phyloP scores from a whole-genome alignment of 768 basidiomycete species.

The Tephrocybe sp. region DNA sequence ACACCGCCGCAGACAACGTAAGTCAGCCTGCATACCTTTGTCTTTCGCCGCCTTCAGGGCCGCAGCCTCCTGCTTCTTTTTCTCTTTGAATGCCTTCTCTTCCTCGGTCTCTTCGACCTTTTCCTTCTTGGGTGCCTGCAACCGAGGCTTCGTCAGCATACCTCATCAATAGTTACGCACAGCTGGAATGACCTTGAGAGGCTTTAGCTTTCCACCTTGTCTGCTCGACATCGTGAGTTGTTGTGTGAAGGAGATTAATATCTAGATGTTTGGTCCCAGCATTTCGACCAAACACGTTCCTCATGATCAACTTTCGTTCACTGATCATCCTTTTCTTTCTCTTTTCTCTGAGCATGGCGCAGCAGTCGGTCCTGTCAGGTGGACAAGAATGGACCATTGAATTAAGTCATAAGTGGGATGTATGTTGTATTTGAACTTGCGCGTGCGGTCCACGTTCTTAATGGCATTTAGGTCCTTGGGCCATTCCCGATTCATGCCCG shows the following conservation, averaged over 20 bases:
- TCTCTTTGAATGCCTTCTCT: constrained; percentile 71
- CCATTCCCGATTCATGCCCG: constrained; percentile 84
- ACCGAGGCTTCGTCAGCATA: constrained; percentile 8
- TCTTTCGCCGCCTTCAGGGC: constrained; percentile 73
- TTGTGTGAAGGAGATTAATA: constrained; percentile 6
- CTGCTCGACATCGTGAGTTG: constrained; percentile 53
- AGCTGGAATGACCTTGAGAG: constrained; percentile 62
- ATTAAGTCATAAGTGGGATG: constrained; percentile 36
- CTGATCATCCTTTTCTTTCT: background rate
- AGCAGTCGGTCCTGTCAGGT: constrained; percentile 5
- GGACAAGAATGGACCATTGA: constrained; percentile 18
- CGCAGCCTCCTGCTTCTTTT: constrained; percentile 72
- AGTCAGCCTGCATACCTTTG: constrained; percentile 49
- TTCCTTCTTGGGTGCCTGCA: constrained; percentile 81
- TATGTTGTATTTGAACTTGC: constrained; percentile 20
- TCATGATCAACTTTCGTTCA: background rate
- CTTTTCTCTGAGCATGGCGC: constrained; percentile 3
- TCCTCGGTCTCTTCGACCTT: constrained; percentile 73
- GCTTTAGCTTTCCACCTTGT: constrained; percentile 87
- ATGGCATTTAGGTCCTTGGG: constrained; percentile 58
- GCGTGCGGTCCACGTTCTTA: background rate
- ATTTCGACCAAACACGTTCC: constrained; percentile 8
- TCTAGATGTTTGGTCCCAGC: constrained; percentile 6
- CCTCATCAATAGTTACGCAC: background rate
- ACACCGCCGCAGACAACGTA: constrained; percentile 1